phyloP scores from a whole-genome alignment of 169 alveolate genomes.

The Babesia ovis region DNA sequence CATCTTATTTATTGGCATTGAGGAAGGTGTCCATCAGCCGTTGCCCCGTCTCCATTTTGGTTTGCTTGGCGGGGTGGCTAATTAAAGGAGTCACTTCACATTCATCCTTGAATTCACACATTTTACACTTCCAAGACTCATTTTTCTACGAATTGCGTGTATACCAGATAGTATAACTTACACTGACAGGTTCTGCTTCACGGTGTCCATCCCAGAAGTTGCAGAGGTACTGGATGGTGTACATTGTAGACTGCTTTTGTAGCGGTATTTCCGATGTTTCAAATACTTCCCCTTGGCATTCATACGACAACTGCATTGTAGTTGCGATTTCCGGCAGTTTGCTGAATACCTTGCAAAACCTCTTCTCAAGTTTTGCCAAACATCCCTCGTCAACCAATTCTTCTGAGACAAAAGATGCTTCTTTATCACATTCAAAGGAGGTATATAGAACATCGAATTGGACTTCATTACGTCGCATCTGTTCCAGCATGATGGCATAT shows the following conservation, averaged over 20 bases:
- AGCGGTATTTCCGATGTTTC: conserved; percentile 63
- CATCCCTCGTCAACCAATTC: conserved; percentile 71
- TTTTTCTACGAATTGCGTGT: conserved; percentile 25
- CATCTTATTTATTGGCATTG: background rate
- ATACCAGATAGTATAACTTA: background rate
- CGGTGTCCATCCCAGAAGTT: conserved; percentile 81
- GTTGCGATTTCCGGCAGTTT: conserved; percentile 74
- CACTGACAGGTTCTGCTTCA: conserved; percentile 72
- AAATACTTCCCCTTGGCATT: conserved; percentile 72
- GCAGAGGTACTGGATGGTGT: conserved; percentile 69
- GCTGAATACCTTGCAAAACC: conserved; percentile 60
- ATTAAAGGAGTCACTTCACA: conserved; percentile 72
- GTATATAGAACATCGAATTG: conserved; percentile 63
- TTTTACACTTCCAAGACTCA: conserved; percentile 81
- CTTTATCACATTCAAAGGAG: conserved; percentile 72
- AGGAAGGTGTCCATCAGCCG: background rate
- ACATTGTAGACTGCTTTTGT: conserved; percentile 63
- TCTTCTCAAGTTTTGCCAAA: conserved; percentile 62
- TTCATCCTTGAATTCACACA: conserved; percentile 76
- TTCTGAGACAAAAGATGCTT: conserved; percentile 65
- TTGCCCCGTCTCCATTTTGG: conserved; percentile 7
- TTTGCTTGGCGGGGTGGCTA: background rate
- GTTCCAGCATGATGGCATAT: conserved; percentile 71
- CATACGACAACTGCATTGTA: conserved; percentile 78
- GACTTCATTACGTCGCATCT: conserved; percentile 62